A percentile compares a stretch with the other conserved stretches of the same genome.
phyloP scores from a whole-genome alignment of 1,284 basidiomycete genomes.

The Ustilago hordei region DNA sequence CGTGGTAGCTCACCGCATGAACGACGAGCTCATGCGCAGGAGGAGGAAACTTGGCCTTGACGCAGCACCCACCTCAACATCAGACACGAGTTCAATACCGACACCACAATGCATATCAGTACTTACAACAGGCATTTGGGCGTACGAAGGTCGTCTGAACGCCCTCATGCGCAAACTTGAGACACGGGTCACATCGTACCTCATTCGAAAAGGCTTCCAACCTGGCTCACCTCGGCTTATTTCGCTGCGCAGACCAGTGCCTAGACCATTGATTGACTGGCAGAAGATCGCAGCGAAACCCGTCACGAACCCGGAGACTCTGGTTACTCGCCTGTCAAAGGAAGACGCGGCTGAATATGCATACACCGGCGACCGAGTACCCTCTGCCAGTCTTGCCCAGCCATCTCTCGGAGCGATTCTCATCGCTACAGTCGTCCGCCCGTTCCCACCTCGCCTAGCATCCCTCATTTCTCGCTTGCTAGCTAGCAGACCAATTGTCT shows the following conservation, averaged over 20 bases:
- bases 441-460: slow-evolving; percentile 32
- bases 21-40: slow-evolving; percentile 45
- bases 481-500: slow-evolving; percentile 24
- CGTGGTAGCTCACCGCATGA: slow-evolving; percentile 81
- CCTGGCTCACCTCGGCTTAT: slow-evolving; percentile 45
- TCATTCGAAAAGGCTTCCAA: slow-evolving; percentile 39
- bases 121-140: slow-evolving; percentile 68
- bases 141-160: slow-evolving; percentile 65
- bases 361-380: slow-evolving; percentile 30
- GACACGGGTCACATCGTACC: slow-evolving; percentile 31
- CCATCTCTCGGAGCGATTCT: slow-evolving; percentile 34
- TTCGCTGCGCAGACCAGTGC: slow-evolving; percentile 8
- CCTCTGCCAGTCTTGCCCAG: slow-evolving; percentile 9
- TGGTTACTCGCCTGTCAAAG: neutral
- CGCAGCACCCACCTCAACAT: slow-evolving; percentile 8
- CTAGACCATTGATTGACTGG: slow-evolving; percentile 16
- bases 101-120: slow-evolving; percentile 59
- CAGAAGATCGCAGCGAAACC: slow-evolving; percentile 21
- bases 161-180: slow-evolving; percentile 65
- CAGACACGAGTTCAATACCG: slow-evolving; percentile 1
- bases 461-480: slow-evolving; percentile 10
- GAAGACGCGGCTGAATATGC: slow-evolving; percentile 15
- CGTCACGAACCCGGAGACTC: neutral
- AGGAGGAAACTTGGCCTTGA: slow-evolving; percentile 50
- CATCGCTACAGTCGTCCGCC: slow-evolving; percentile 25